Percentiles rank a stretch among this genome's conserved stretches.
Evolutionary conservation across 2,329 filamentous ascomycete species (phyloP).

Genomic region (Escovopsis sp.): DNA sequence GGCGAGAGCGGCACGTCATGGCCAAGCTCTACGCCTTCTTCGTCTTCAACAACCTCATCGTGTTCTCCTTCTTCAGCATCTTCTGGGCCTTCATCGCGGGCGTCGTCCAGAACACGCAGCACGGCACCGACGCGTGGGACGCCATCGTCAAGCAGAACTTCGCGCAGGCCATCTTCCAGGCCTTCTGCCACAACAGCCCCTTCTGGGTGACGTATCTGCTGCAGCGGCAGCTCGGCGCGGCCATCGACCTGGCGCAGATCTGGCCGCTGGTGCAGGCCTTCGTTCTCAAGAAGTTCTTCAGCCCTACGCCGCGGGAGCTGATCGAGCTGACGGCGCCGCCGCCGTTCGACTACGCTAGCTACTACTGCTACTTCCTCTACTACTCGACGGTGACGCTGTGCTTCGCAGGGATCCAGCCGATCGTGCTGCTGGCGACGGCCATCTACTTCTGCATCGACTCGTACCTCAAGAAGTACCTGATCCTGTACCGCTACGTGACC

Average conservation of each 20-base stretch:
- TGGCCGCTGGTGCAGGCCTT: conserved; percentile 75
- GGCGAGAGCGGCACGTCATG: conserved; percentile 79
- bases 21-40: conserved; percentile 91
- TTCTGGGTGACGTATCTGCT: conserved; percentile 94
- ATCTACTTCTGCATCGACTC: conserved; percentile 81
- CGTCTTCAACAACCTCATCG: conserved; percentile 87
- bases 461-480: conserved; percentile 85
- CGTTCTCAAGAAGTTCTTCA: conserved; percentile 68
- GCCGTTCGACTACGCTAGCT: conserved; percentile 84
- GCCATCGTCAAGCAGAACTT: conserved; percentile 51
- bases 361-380: conserved; percentile 97
- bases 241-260: conserved; percentile 83
- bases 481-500: conserved; percentile 89
- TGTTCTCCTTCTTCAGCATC: conserved; percentile 84
- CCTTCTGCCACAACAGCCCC: conserved; percentile 66
- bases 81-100: conserved; percentile 57
- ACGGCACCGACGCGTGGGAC: conserved; percentile 48
- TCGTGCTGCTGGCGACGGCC: conserved; percentile 73
- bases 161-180: conserved; percentile 48
- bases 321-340: conserved; percentile 90
- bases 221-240: conserved; percentile 82
- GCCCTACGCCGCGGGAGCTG: conserved; percentile 75
- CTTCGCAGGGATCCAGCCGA: conserved; percentile 72
- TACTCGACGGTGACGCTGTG: conserved; percentile 81
- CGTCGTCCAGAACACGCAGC: conserved; percentile 43